Base-by-base conservation (phyloP, 164 flowering plant genomes). In the Cinnamomum micranthum region DNA sequence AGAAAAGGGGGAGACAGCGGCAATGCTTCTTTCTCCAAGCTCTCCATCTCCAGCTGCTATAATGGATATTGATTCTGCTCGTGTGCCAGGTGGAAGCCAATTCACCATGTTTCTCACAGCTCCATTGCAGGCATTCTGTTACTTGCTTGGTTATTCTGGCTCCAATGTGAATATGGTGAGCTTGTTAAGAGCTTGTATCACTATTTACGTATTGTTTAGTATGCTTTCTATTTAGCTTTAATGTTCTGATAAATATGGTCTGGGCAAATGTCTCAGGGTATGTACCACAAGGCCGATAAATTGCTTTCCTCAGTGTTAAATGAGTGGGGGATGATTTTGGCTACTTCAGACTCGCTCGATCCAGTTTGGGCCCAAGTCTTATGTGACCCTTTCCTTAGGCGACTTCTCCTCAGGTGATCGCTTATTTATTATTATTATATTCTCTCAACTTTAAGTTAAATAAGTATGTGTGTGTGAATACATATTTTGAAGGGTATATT, bases 61-160 rank as follows among this genome's bases (percentile, higher is more conserved):
- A 59, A 68, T 76, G 33, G 12, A 80, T 76, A 58, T 71, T 70
- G 92, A 87, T 73, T 87, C 85, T 41, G 76, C 86, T 75, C 90
- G 82, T 78, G 85, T 79, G 50, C 80, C 85, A 27, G 80, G 76
- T 83, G 99, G 97, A 73, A 91, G 93, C 81, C 82, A 87, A 47
- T 92, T 95, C 83, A 91, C 99, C 64, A 80, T 85, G 80, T 95
- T 95, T 70, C 93, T 93, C 50, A 88, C 97, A 20, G 86, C 93
- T 77, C 99, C 99, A 11, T 73, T 95, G 83, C 99, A 92, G 78
- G 93, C 98, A 35, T 93, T 95, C 71, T 88, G 92, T 79, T 78
- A 84, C 58, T 74, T 95, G 81, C 81, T 95, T 77, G 99, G 97
- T 51, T 70, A 84, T 73, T 80, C 92, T 50, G 87, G 89, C 68